These are phyloP conservation scores for Torulaspora quercuum DNA, from an alignment of 805 yeast genomes.

Conservation along the genomic window DNA sequence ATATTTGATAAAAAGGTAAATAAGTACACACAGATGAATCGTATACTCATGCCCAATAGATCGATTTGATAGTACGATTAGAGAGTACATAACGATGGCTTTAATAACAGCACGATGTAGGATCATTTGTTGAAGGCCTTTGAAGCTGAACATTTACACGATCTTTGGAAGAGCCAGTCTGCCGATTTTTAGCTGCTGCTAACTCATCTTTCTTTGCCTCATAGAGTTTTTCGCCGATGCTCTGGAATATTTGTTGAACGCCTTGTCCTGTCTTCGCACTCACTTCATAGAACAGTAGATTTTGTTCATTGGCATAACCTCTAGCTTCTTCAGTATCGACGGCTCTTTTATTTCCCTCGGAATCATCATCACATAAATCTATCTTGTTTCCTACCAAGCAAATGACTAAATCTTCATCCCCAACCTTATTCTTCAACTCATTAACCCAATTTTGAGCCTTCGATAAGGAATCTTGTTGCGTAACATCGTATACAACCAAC, in stretches of 20 bases:
- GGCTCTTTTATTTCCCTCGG: constrained; percentile 49
- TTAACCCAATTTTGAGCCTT: constrained; percentile 89
- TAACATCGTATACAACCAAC: constrained; percentile 80
- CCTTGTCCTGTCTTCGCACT: constrained; percentile 58
- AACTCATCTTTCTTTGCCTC: constrained; percentile 25
- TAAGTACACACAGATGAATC: neutral
- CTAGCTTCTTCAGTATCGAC: constrained; percentile 46
- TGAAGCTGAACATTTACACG: constrained; percentile 37
- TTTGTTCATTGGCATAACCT: constrained; percentile 53
- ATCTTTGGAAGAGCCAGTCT: constrained; percentile 11
- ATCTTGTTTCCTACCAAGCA: constrained; percentile 84
- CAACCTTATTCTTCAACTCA: constrained; percentile 83
- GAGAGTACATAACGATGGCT: no score
- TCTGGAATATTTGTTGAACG: constrained; percentile 46
- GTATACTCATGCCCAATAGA: constrained; percentile 1
- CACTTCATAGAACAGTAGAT: constrained; percentile 50
- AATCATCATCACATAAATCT: constrained; percentile 55
- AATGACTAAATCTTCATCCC: constrained; percentile 64
- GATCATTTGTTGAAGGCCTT: constrained; percentile 44
- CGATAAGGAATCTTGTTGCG: constrained; percentile 63
- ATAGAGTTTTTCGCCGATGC: constrained; percentile 47
- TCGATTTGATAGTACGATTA: no score
- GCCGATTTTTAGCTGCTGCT: constrained; percentile 13
- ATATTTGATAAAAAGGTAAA: constrained; percentile 1
- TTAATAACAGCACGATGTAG: constrained; percentile 41